phyloP scores from a whole-genome alignment of 2,329 filamentous ascomycete species.

The Ceratocystis ficicola region DNA sequence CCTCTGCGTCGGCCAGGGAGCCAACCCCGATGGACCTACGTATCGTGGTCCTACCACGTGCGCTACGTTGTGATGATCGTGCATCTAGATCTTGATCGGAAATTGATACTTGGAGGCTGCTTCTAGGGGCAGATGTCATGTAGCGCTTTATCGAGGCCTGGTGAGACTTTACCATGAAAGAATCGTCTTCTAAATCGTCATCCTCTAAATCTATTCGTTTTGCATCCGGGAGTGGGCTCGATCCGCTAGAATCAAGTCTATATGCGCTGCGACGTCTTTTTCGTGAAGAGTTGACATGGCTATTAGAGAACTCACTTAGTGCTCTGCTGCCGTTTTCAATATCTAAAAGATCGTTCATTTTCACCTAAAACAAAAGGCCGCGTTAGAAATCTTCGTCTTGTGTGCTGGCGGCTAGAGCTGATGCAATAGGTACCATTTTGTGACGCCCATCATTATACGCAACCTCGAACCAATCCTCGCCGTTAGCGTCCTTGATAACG shows the following conservation, averaged over 20 bases:
- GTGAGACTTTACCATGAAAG: background rate
- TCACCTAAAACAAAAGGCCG: conserved; percentile 25
- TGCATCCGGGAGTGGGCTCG: background rate
- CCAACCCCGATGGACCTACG: background rate
- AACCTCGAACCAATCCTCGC: conserved; percentile 29
- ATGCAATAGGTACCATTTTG: conserved; percentile 33
- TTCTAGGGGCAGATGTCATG: background rate
- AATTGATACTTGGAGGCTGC: background rate
- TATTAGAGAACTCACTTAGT: conserved; percentile 24
- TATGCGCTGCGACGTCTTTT: background rate
- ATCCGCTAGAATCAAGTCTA: background rate
- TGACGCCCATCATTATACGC: conserved; percentile 38
- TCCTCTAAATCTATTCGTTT: background rate
- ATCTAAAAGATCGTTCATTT: conserved; percentile 27
- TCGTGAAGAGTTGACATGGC: background rate
- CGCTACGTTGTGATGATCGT: background rate
- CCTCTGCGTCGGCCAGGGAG: background rate
- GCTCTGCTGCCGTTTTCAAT: conserved; percentile 29
- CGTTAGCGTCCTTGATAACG: conserved; percentile 26
- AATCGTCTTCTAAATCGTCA: background rate
- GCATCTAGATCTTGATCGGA: background rate
- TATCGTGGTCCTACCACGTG: background rate
- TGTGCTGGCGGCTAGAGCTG: background rate
- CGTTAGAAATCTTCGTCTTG: background rate
- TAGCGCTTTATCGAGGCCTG: conserved; percentile 4